Evolutionary conservation across 2,329 filamentous ascomycete genomes (phyloP), one percentile per base, ranked within the genome.

Genomic region (Fusarium torulosum): DNA sequence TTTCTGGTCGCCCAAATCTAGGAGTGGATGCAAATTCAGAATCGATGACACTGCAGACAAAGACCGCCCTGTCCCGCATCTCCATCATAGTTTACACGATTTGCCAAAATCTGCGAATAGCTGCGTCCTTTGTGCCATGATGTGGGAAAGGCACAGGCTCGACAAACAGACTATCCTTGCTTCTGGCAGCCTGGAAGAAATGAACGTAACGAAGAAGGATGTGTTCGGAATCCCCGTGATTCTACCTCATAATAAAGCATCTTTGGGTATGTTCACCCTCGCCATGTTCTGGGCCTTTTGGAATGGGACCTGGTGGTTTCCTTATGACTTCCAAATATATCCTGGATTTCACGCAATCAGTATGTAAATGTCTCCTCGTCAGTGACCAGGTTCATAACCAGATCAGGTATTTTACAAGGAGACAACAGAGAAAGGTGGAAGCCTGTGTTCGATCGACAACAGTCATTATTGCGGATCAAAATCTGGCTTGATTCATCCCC

Each of bases 61-160:
- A 31, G 20, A 29, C 2, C 6, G 19, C 9, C 20, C 25, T 14
- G 38, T 15, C 10, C 51, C 50, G 7, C 66, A 62, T 54, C 10
- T 53, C 29, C 66, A 68, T 15, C 47, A 69, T 20, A 61, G 25
- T 14, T 23, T 62, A 11, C 25, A 52, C 15, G 47, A 41, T 15
- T 23, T 68, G 19, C 41, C 23, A 23, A 38, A 52, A 19, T 62
- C 57, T 20, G 42, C 43, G 14, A 31, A 46, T 11, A 50, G n/a
- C 5, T 68, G 66, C n/a, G 66, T 56, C 13, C 50, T 69, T 29
- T 69, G 65, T 21, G 60, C 60, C 15, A 66, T 46, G 23, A 69
- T 68, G n/a, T 69, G 51, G 44, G 43, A 66, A n/a, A 37, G 41
- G 15, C 23, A 62, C 23, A 41, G 41, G 37, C 25, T 27, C 7